Evolutionary conservation across 225 moss, liverwort and hornwort species (phyloP).

Genomic region (Pseudisothecium myosuroides): DNA sequence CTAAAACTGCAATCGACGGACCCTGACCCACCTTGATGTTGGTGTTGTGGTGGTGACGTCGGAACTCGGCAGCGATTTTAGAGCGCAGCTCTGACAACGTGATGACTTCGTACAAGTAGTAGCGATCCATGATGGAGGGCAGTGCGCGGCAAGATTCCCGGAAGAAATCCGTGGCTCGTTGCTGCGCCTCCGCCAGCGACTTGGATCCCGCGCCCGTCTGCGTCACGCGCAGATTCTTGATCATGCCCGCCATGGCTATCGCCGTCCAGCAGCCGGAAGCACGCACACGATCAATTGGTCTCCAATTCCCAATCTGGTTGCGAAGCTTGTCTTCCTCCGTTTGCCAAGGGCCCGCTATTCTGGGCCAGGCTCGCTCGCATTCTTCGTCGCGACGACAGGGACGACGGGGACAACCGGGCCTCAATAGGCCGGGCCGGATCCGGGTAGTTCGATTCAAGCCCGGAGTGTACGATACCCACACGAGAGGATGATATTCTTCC

Average conservation of each 20-base stretch:
- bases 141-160: conserved; percentile 70
- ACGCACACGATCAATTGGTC: neutral
- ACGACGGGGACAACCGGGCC: too few relatives aligned
- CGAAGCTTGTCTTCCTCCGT: neutral
- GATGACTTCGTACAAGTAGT: conserved; percentile 70
- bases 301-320: neutral
- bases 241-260: neutral
- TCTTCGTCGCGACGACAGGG: neutral
- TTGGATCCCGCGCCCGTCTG: conserved; percentile 21
- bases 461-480: neutral
- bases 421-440: neutral
- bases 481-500: neutral
- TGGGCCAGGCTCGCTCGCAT: neutral
- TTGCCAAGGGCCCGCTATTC: too few relatives aligned
- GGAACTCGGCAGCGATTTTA: conserved; percentile 47
- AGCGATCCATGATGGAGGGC: conserved; percentile 79
- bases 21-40: conserved; percentile 60
- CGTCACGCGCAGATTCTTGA: neutral
- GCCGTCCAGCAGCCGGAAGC: neutral
- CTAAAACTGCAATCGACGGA: neutral
- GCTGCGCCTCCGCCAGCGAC: conserved; percentile 61
- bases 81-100: conserved; percentile 44
- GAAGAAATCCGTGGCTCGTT: conserved; percentile 56
- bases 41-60: conserved; percentile 58
- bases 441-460: neutral